Conservation (phyloP, 2,329 filamentous ascomycete genomes). For the Trichoderma sp. region DNA sequence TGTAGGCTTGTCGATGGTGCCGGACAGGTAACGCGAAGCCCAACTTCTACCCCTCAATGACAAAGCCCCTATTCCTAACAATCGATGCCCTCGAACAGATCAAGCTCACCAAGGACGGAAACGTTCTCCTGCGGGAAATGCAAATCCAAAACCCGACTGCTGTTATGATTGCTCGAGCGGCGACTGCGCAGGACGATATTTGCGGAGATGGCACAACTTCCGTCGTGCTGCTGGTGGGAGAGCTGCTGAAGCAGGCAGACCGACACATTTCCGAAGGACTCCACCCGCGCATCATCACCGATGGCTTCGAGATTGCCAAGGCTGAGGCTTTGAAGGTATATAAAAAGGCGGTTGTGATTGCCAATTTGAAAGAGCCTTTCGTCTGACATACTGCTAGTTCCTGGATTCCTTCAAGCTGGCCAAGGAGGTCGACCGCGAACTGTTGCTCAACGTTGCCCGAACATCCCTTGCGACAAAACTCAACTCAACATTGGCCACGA, state of each 20-base stretch:
- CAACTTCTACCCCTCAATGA: slow-evolving; percentile 36
- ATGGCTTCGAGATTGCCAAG: slow-evolving; percentile 97
- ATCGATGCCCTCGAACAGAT: slow-evolving; percentile 60
- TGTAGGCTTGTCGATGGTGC: slow-evolving; percentile 69
- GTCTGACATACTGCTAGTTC: slow-evolving; percentile 61
- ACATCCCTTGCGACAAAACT: slow-evolving; percentile 96
- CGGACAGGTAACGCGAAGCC: slow-evolving; percentile 59
- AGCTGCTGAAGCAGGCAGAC: slow-evolving; percentile 96
- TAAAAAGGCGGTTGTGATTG: not conserved
- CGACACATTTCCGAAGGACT: slow-evolving; percentile 96
- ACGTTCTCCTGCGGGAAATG: slow-evolving; percentile 77
- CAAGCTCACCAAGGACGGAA: slow-evolving; percentile 98
- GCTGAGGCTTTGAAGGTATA: slow-evolving; percentile 81
- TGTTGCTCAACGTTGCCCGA: slow-evolving; percentile 88
- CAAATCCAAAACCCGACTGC: slow-evolving; percentile 99
- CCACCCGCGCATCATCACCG: slow-evolving; percentile 93
- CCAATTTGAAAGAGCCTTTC: slow-evolving; percentile 32
- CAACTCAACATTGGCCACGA: slow-evolving; percentile 83
- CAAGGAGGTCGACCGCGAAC: slow-evolving; percentile 87
- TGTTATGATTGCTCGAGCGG: slow-evolving; percentile 80
- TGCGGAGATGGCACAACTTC: slow-evolving; percentile 97
- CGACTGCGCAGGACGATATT: slow-evolving; percentile 97
- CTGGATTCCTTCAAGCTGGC: slow-evolving; percentile 91
- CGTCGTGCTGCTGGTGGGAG: slow-evolving; percentile 91
- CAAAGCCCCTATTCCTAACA: slow-evolving; percentile 38